Evolutionary conservation across 2,329 filamentous ascomycete genomes (phyloP), one percentile per base, ranked within the genome.

Genomic region (Microcera coccophila): DNA sequence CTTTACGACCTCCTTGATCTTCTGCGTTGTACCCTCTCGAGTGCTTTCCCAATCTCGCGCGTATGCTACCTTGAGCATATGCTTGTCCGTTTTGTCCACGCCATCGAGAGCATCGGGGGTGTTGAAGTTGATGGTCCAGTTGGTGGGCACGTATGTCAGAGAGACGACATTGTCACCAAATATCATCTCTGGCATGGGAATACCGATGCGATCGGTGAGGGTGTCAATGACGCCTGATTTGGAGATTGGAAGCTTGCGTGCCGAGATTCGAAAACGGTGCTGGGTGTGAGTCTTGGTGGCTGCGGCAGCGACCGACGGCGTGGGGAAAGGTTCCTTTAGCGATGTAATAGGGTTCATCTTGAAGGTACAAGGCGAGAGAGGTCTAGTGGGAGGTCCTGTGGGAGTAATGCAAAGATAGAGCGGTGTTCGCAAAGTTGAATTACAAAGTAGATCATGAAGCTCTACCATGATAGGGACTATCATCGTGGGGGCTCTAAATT

Each of bases 121-220:
- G 62, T 85, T 85, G 73, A 97, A 98, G 40, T 76, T 70, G 49
- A 97, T 73, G 34, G 73, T 72, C 89, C 90, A 98, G 34, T 82
- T 80, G n/a, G 78, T 82, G 16, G 78, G 75, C n/a, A 70, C 49
- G 69, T 97, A 89, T 40, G 82, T 74, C 47, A 98, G 76, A 5
- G 79, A 71, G 31, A 95, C 83, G 44, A 85, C 72, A 66, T 98
- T 98, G 72, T 98, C 90, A 48, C 93, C 93, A 62, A 98, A 98
- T 53, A 98, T 98, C 93, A 98, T 98, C 71, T 98, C 93, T 8
- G 93, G 93, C 31, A 91, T 81, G 15, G 91, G 82, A 61, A 98
- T 96, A 21, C 84, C 83, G 41, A 98, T 76, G 49, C 79, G 81
- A 44, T 76, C 74, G 31, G 84, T 83, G 81, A 98, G 87, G 28